Conservation (phyloP, 192 early-diverging fungal genomes). For the Chytriomyces confervae region DNA sequence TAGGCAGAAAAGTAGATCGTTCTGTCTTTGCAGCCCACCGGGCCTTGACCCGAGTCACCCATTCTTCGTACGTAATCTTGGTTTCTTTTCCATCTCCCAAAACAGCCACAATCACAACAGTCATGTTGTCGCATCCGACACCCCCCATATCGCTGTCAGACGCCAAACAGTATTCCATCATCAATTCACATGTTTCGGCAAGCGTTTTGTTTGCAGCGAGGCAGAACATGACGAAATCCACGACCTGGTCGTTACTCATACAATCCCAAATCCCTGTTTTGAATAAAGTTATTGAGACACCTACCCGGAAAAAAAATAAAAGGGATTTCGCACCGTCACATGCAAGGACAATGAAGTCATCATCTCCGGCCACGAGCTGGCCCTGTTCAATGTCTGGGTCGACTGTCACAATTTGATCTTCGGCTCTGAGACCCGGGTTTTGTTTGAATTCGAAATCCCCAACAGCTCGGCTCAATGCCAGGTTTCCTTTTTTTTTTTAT, state of each 20-base stretch:
- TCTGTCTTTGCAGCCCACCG: slow-evolving; percentile 23
- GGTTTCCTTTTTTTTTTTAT: slow-evolving; percentile 56
- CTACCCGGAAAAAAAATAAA: too few relatives aligned
- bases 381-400: slow-evolving; percentile 81
- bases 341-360: slow-evolving; percentile 94
- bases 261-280: slow-evolving; percentile 96
- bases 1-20: slow-evolving; percentile 1
- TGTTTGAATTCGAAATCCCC: slow-evolving; percentile 99
- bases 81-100: slow-evolving; percentile 60
- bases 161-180: slow-evolving; percentile 94
- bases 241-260: slow-evolving; percentile 88
- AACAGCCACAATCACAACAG: slow-evolving; percentile 89
- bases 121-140: slow-evolving; percentile 99
- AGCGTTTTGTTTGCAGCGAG: slow-evolving; percentile 69
- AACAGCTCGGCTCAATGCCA: slow-evolving; percentile 95
- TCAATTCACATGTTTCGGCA: slow-evolving; percentile 77
- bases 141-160: slow-evolving; percentile 84
- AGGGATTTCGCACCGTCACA: slow-evolving; percentile 78
- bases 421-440: slow-evolving; percentile 73
- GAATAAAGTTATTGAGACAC: too few relatives aligned
- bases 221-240: slow-evolving; percentile 81
- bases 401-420: slow-evolving; percentile 94
- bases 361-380: slow-evolving; percentile 58
- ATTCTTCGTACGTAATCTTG: slow-evolving; percentile 14
- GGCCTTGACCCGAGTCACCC: slow-evolving; percentile 21